Evolutionary conservation across 805 yeast species (phyloP).

Genomic region (Saturnispora galanensis): DNA sequence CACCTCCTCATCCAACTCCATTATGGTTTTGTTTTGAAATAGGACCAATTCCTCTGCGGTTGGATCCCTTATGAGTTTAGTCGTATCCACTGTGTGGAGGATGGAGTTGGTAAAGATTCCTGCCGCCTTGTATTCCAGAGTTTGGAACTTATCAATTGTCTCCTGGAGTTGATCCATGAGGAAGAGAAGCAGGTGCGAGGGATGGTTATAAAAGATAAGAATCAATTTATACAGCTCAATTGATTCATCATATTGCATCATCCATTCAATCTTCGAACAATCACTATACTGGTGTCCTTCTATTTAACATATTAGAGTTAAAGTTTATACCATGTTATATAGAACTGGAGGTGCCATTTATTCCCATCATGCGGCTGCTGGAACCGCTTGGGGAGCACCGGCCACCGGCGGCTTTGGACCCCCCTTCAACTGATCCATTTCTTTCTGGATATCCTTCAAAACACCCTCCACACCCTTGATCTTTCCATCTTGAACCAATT

Average conservation of each 20-base stretch:
- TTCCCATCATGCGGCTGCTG: no score
- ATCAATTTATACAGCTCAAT: no score
- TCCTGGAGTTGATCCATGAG: not conserved
- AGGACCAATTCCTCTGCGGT: slow-evolving; percentile 11
- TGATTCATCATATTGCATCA: not conserved
- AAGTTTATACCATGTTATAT: not conserved
- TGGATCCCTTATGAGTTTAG: slow-evolving; percentile 12
- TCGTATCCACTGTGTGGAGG: slow-evolving; percentile 11
- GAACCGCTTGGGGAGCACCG: no score
- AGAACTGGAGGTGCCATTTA: no score
- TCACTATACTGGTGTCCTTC: no score
- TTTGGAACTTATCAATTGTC: not conserved
- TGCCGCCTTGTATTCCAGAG: slow-evolving; percentile 4
- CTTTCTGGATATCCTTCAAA: slow-evolving; percentile 12
- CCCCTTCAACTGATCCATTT: slow-evolving; percentile 10
- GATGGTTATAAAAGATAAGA: not conserved
- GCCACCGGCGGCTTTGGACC: not conserved
- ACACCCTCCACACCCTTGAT: slow-evolving; percentile 18
- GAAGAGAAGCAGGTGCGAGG: not conserved
- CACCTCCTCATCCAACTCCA: slow-evolving; percentile 10
- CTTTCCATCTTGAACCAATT: slow-evolving; percentile 26
- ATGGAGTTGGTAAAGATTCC: slow-evolving; percentile 13
- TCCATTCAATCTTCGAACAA: not conserved
- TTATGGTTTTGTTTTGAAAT: slow-evolving; percentile 9
- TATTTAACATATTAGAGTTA: not conserved